phyloP scores from a whole-genome alignment of 257 asterid genomes.

The Solanum pinnatisectum region DNA sequence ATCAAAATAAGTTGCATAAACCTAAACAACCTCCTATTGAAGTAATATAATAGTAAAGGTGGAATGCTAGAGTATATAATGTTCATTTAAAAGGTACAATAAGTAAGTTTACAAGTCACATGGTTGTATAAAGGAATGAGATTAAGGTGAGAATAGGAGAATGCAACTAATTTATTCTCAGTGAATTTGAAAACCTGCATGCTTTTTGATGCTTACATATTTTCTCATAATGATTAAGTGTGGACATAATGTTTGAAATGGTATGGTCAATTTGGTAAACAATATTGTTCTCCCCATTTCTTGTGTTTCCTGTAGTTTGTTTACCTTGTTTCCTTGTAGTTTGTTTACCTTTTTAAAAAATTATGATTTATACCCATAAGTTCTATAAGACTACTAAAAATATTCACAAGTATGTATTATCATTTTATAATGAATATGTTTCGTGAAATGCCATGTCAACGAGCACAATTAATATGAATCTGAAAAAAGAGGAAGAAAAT shows the following conservation, averaged over 20 bases:
- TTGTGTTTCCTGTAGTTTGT: neutral
- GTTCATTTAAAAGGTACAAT: neutral
- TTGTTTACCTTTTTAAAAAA: no score
- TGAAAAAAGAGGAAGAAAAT: neutral
- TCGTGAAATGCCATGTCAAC: neutral
- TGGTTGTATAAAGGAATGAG: neutral
- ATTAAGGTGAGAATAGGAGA: neutral
- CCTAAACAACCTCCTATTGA: neutral
- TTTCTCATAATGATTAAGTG: neutral
- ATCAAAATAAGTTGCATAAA: neutral
- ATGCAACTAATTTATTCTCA: neutral
- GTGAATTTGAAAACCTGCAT: neutral
- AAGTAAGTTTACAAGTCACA: neutral
- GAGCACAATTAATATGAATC: neutral
- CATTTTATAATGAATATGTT: neutral
- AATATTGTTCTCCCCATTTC: neutral
- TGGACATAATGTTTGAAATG: neutral
- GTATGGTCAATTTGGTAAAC: neutral
- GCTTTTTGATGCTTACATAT: neutral
- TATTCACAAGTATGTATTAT: neutral
- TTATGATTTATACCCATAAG: no score
- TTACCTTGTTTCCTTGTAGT: neutral
- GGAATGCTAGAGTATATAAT: neutral
- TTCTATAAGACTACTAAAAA: no score
- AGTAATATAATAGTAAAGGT: neutral